Evolutionary conservation across 2,329 filamentous ascomycete species (phyloP).

Genomic region (Thermomyces lanuginosus): DNA sequence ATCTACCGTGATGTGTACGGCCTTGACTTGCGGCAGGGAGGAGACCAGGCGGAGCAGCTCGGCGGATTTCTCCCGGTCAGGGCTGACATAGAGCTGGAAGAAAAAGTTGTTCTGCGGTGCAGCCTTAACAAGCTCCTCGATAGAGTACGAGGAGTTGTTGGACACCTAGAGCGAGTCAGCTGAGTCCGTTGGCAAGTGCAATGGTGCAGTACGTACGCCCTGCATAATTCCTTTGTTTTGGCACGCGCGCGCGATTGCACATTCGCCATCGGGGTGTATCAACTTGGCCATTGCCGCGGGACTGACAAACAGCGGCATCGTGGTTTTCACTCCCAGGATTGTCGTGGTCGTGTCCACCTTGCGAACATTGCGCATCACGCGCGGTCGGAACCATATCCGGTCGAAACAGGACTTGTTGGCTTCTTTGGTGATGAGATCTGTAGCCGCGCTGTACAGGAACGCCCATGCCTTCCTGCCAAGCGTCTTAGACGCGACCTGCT

Average conservation of each 20-base stretch:
- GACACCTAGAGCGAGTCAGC: conserved; percentile 28
- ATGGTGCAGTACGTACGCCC: conserved; percentile 27
- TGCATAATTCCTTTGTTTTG: conserved; percentile 38
- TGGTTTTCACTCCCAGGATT: conserved; percentile 38
- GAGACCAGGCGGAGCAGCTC: conserved; percentile 29
- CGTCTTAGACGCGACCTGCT: conserved; percentile 37
- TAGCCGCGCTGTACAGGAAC: conserved; percentile 51
- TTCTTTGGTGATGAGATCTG: conserved; percentile 41
- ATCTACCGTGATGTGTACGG: conserved; percentile 39
- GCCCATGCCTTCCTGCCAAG: conserved; percentile 51
- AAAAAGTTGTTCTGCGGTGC: conserved; percentile 31
- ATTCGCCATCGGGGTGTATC: conserved; percentile 49
- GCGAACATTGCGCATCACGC: conserved; percentile 41
- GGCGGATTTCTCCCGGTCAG: conserved; percentile 33
- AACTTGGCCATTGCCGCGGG: conserved; percentile 49
- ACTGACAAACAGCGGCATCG: conserved; percentile 45
- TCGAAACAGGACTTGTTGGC: conserved; percentile 40
- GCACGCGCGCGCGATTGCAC: conserved; percentile 39
- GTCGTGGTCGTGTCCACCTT: conserved; percentile 34
- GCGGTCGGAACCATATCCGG: conserved; percentile 43
- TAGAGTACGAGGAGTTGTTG: conserved; percentile 44
- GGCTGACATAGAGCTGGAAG: conserved; percentile 42
- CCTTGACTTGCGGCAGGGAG: conserved; percentile 26
- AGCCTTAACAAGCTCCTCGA: conserved; percentile 36
- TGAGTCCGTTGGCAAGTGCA: neutral